phyloP scores from a whole-genome alignment of 228 moss, liverwort and hornwort genomes.

The Sphagnum magellanicum region DNA sequence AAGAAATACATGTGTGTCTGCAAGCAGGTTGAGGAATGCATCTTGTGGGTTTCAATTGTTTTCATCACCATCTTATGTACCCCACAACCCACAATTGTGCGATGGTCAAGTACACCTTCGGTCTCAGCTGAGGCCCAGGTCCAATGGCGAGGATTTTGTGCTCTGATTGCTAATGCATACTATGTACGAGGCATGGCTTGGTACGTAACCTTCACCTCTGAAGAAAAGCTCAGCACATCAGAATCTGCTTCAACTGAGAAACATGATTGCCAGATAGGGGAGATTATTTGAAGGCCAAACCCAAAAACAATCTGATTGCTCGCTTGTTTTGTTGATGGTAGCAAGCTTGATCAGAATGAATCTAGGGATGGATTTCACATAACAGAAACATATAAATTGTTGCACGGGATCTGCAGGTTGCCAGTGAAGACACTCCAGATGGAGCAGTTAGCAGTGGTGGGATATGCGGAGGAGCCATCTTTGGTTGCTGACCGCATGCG shows the following conservation, averaged over 20 bases:
- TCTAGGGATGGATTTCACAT: no score
- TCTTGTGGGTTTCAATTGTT: constrained; percentile 52
- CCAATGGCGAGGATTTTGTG: constrained; percentile 83
- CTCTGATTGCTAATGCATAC: constrained; percentile 85
- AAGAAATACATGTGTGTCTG: not conserved
- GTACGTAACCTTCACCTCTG: constrained; percentile 18
- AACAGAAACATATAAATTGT: not conserved
- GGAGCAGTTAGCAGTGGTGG: constrained; percentile 79
- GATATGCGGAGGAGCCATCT: constrained; percentile 79
- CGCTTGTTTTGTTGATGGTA: not conserved
- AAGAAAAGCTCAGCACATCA: not conserved
- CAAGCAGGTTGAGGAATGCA: constrained; percentile 49
- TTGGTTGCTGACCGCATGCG: constrained; percentile 90
- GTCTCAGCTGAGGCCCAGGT: constrained; percentile 60
- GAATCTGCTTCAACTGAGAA: not conserved
- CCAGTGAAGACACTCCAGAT: constrained; percentile 83
- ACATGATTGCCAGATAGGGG: not conserved
- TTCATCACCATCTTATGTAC: constrained; percentile 60
- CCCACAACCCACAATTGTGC: constrained; percentile 52
- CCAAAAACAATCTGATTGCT: not conserved
- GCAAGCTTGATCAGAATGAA: no score
- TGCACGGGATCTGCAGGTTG: constrained; percentile 38
- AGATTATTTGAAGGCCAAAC: not conserved
- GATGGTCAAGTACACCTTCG: constrained; percentile 55
- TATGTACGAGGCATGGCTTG: constrained; percentile 84